Conservation (phyloP, 78 protist species). For the Pelomyxa schiedti region DNA sequence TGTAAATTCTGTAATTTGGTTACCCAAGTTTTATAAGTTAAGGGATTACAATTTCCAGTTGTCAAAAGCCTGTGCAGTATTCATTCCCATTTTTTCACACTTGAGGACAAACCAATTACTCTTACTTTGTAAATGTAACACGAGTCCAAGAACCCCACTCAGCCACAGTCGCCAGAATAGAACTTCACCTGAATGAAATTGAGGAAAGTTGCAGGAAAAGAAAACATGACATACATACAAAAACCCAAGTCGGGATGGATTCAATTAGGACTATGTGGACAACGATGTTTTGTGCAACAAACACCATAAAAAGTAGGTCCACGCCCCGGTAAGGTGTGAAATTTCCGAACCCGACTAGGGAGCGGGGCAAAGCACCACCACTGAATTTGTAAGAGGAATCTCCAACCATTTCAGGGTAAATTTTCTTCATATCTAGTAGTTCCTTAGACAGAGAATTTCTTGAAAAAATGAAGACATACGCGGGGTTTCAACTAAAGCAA, state of each 20-base stretch:
- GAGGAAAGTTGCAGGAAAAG: too few species aligned
- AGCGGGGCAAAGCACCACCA: too few species aligned
- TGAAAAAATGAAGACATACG: too few species aligned
- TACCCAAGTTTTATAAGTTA: too few species aligned
- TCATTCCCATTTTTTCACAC: conserved; percentile 4
- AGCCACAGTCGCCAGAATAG: conserved; percentile 36
- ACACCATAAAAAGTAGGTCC: conserved; percentile 22
- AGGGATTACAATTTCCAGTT: too few species aligned
- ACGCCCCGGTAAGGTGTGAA: conserved; percentile 30
- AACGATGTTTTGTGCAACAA: conserved; percentile 25
- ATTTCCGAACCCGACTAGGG: conserved; percentile 37
- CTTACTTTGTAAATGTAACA: conserved; percentile 18
- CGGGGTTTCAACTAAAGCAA: conserved; percentile 69
- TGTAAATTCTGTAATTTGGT: conserved; percentile 52
- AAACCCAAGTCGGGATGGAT: too few species aligned
- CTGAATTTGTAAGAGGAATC: too few species aligned
- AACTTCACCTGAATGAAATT: conserved; percentile 11
- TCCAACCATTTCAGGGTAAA: conserved; percentile 55
- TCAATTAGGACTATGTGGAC: too few species aligned
- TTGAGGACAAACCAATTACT: conserved; percentile 32
- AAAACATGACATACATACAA: too few species aligned
- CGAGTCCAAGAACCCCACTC: conserved; percentile 17
- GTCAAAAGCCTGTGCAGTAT: conserved; percentile 29
- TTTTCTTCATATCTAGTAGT: conserved; percentile 63
- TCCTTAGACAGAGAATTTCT: too few species aligned